These are phyloP conservation scores for Aspergillus sclerotialis DNA, from an alignment of 2,329 filamentous ascomycete genomes.

Conservation along the genomic window DNA sequence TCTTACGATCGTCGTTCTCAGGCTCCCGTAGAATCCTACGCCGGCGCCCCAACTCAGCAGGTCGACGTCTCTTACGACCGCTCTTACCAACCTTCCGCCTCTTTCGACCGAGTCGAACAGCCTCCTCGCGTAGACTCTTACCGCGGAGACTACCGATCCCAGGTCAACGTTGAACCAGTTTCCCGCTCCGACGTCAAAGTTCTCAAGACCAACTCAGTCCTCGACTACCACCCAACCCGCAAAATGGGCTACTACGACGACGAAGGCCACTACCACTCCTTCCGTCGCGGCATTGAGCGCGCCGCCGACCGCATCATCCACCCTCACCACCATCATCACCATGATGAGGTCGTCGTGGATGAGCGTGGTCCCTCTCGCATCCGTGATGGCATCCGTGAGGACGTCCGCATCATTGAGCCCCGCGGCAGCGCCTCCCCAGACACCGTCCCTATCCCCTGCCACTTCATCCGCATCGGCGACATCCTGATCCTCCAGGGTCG, in stretches of 20 bases:
- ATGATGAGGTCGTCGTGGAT: constrained; percentile 34
- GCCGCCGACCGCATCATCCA: constrained; percentile 60
- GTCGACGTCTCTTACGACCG: constrained; percentile 18
- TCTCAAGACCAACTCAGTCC: constrained; percentile 41
- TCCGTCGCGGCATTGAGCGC: constrained; percentile 63
- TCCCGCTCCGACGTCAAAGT: constrained; percentile 44
- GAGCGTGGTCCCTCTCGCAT: constrained; percentile 40
- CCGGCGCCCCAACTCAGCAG: constrained; percentile 11
- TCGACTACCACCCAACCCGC: constrained; percentile 47
- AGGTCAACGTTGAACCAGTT: constrained; percentile 15
- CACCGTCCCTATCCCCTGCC: constrained; percentile 96
- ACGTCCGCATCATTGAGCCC: constrained; percentile 46
- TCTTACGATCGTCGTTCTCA: constrained; percentile 13
- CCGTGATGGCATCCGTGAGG: constrained; percentile 38
- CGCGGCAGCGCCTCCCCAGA: constrained; percentile 52
- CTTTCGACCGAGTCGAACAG: too few species aligned
- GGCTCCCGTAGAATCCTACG: constrained; percentile 11
- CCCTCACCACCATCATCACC: constrained; percentile 48
- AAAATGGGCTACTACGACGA: constrained; percentile 78
- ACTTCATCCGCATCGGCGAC: constrained; percentile 99
- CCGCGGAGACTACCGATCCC: constrained; percentile 22
- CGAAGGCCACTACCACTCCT: constrained; percentile 67
- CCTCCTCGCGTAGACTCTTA: constrained; percentile 36
- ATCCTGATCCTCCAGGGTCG: constrained; percentile 98
- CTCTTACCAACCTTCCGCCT: constrained; percentile 21